These are phyloP conservation scores for Penicillium sp. DNA, from an alignment of 2,329 filamentous ascomycete species.

Conservation along the genomic window DNA sequence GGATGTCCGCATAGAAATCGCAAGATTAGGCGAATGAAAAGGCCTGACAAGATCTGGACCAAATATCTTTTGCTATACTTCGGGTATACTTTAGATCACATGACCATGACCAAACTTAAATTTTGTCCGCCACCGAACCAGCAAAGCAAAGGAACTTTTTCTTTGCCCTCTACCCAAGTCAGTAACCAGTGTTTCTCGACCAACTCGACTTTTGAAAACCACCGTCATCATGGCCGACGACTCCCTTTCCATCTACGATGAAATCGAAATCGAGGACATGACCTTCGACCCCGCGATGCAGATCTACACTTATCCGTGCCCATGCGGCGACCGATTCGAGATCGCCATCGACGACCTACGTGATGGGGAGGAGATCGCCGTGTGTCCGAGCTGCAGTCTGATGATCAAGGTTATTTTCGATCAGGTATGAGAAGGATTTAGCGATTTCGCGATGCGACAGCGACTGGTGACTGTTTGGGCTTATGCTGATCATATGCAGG, in stretches of 20 bases:
- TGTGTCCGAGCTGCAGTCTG: conserved; percentile 93
- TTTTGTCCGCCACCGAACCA: conserved; percentile 12
- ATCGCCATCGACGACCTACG: conserved; percentile 77
- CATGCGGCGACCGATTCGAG: conserved; percentile 94
- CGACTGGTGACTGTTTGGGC: background rate
- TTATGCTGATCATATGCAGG: conserved; percentile 29
- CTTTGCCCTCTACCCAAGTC: no score
- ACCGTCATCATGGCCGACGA: conserved; percentile 53
- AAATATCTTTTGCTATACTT: conserved; percentile 7
- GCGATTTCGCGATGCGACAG: background rate
- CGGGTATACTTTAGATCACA: conserved; percentile 29
- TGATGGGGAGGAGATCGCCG: conserved; percentile 88
- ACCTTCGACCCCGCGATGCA: conserved; percentile 75
- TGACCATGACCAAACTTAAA: conserved; percentile 16
- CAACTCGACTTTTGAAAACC: background rate
- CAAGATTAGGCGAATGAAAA: conserved; percentile 14
- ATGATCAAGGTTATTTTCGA: conserved; percentile 97
- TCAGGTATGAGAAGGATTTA: conserved; percentile 52
- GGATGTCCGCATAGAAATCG: conserved; percentile 29
- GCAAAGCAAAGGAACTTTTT: no score
- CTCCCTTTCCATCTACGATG: conserved; percentile 77
- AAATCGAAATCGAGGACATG: conserved; percentile 99
- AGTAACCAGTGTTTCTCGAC: no score
- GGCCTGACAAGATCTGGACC: background rate
- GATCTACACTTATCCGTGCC: conserved; percentile 93